Percentiles rank a stretch among this genome's conserved stretches.
Conservation (phyloP, 2,329 filamentous ascomycete genomes). For the Pseudocercospora cruenta region DNA sequence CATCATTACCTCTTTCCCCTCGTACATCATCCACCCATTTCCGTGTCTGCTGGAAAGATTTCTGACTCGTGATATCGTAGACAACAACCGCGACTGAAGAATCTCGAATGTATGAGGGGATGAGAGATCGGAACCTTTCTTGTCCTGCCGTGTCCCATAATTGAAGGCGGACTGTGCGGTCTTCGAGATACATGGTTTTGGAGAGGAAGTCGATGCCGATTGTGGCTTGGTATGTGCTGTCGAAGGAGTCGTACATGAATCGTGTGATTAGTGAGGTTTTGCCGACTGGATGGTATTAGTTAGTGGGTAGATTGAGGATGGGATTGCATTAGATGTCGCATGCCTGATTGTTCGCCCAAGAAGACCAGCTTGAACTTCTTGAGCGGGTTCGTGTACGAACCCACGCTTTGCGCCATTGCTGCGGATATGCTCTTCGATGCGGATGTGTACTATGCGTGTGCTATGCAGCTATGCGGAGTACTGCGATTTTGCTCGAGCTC, state of each 20-base stretch:
- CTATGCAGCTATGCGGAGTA: constrained; percentile 2
- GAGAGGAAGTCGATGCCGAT: constrained; percentile 99
- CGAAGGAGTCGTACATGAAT: constrained; percentile 99
- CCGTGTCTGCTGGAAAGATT: constrained; percentile 97
- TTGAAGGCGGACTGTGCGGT: constrained; percentile 94
- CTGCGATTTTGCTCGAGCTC: not conserved
- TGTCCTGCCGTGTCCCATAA: constrained; percentile 98
- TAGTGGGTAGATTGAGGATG: not conserved
- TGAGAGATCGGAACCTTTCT: constrained; percentile 93
- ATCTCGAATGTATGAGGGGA: constrained; percentile 98
- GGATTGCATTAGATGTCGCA: constrained; percentile 37
- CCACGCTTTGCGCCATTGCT: constrained; percentile 79
- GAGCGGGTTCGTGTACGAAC: constrained; percentile 96
- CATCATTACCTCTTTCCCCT: constrained; percentile 94
- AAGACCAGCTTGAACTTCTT: constrained; percentile 99
- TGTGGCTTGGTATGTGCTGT: constrained; percentile 99
- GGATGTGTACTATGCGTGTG: not conserved
- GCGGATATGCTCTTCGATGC: constrained; percentile 2
- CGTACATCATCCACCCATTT: constrained; percentile 99
- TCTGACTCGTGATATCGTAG: constrained; percentile 85
- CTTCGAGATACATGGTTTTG: constrained; percentile 99
- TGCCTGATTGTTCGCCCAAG: constrained; percentile 97
- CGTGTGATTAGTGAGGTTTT: constrained; percentile 98
- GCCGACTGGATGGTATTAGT: constrained; percentile 66
- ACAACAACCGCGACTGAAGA: constrained; percentile 97